A percentile compares a stretch with the other conserved stretches of the same genome.
These are phyloP conservation scores for Hypoxylon sp. DNA, from an alignment of 2,329 filamentous ascomycete species.

Conservation along the genomic window DNA sequence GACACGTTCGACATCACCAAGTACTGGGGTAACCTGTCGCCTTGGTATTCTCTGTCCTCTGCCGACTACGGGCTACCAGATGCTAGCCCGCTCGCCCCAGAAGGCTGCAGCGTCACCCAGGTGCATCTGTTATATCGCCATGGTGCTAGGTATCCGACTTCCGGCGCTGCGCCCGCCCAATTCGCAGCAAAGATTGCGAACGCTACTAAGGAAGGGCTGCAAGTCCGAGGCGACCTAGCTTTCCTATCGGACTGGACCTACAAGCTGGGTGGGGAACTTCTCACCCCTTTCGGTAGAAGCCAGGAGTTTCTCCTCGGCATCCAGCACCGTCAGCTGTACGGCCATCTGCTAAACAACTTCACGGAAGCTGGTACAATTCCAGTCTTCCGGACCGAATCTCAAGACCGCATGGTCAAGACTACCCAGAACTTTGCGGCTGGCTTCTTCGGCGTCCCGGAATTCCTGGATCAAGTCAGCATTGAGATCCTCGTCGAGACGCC, in stretches of 20 bases:
- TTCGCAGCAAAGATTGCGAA: slow-evolving; percentile 55
- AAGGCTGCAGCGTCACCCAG: slow-evolving; percentile 53
- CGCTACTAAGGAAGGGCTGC: slow-evolving; percentile 54
- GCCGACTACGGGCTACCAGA: slow-evolving; percentile 54
- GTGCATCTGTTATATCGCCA: slow-evolving; percentile 56
- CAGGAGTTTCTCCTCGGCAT: slow-evolving; percentile 61
- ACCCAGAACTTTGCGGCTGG: slow-evolving; percentile 54
- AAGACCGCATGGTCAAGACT: slow-evolving; percentile 56
- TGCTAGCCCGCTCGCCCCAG: slow-evolving; percentile 52
- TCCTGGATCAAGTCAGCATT: slow-evolving; percentile 54
- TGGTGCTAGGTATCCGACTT: slow-evolving; percentile 55
- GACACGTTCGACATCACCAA: slow-evolving; percentile 52
- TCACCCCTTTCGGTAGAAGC: slow-evolving; percentile 58
- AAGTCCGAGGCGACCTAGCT: slow-evolving; percentile 51
- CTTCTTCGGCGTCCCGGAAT: slow-evolving; percentile 56
- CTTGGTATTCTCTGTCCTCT: slow-evolving; percentile 55
- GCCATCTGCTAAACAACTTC: slow-evolving; percentile 62
- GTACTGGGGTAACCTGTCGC: slow-evolving; percentile 55
- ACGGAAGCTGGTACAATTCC: slow-evolving; percentile 57
- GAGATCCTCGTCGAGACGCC: slow-evolving; percentile 54
- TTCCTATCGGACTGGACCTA: slow-evolving; percentile 56
- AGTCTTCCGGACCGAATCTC: slow-evolving; percentile 56
- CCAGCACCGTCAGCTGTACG: slow-evolving; percentile 60
- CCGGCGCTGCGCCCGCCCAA: slow-evolving; percentile 49
- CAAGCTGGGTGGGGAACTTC: slow-evolving; percentile 56